These are phyloP conservation scores for Aphanomyces invadans DNA, from an alignment of 352 stramenopile species.

Conservation along the genomic window DNA sequence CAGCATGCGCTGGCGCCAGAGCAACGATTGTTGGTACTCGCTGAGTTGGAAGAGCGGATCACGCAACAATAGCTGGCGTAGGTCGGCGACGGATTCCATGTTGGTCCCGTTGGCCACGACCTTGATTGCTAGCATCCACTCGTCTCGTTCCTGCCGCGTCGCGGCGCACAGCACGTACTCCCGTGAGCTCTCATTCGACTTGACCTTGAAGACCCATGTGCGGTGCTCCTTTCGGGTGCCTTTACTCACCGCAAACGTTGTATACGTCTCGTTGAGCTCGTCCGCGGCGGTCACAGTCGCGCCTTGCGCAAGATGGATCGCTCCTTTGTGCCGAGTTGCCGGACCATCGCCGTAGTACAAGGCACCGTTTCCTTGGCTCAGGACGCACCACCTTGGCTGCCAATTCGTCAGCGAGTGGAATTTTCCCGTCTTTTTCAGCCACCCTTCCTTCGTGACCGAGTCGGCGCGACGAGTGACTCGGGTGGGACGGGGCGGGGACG, in stretches of 20 bases:
- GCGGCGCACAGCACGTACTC: constrained; percentile 79
- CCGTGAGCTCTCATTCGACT: constrained; percentile 61
- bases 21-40: constrained; percentile 72
- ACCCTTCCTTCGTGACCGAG: constrained; percentile 28
- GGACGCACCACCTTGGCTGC: constrained; percentile 68
- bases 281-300: constrained; percentile 64
- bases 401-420: constrained; percentile 66
- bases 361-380: constrained; percentile 68
- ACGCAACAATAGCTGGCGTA: constrained; percentile 67
- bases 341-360: constrained; percentile 74
- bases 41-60: constrained; percentile 76
- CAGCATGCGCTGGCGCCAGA: constrained; percentile 74
- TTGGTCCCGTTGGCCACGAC: constrained; percentile 61
- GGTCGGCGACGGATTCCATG: constrained; percentile 34
- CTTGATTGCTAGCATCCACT: constrained; percentile 83
- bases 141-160: constrained; percentile 79
- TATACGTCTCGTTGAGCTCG: constrained; percentile 84
- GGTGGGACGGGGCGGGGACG: neutral
- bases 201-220: constrained; percentile 83
- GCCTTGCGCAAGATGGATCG: constrained; percentile 51
- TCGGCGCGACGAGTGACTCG: constrained; percentile 30
- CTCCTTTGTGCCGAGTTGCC: constrained; percentile 50
- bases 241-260: constrained; percentile 73
- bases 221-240: constrained; percentile 70
- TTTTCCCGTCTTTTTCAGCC: constrained; percentile 60